Conservation (phyloP, 768 basidiomycete genomes). For the Termitomyces titanicus region DNA sequence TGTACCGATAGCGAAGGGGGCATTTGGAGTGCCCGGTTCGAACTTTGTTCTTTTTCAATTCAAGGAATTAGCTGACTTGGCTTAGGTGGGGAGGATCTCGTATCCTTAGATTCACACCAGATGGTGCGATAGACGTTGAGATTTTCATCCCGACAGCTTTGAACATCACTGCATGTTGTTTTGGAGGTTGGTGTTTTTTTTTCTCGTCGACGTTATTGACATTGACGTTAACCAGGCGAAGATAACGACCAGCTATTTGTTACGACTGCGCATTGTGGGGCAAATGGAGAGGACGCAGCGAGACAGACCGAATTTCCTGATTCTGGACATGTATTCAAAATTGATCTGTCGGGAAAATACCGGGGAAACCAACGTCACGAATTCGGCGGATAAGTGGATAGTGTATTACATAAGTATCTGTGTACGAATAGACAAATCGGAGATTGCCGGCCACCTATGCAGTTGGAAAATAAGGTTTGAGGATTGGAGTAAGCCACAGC, state of each 20-base stretch:
- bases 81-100: slow-evolving; percentile 62
- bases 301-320: slow-evolving; percentile 48
- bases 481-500: slow-evolving; percentile 37
- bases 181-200: slow-evolving; percentile 47
- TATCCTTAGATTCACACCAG: slow-evolving; percentile 49
- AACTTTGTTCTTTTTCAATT: background rate
- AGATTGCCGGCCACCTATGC: slow-evolving; percentile 38
- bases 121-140: slow-evolving; percentile 54
- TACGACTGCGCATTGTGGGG: slow-evolving; percentile 59
- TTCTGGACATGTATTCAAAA: slow-evolving; percentile 52
- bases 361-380: slow-evolving; percentile 32
- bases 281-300: slow-evolving; percentile 49
- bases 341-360: slow-evolving; percentile 43
- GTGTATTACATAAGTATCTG: slow-evolving; percentile 5
- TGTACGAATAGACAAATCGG: slow-evolving; percentile 20
- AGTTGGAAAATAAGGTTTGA: slow-evolving; percentile 43
- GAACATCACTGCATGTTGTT: slow-evolving; percentile 66
- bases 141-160: slow-evolving; percentile 58
- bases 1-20: slow-evolving; percentile 62
- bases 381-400: slow-evolving; percentile 32
- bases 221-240: slow-evolving; percentile 34
- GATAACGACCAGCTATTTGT: slow-evolving; percentile 63
- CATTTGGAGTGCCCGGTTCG: slow-evolving; percentile 60
- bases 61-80: slow-evolving; percentile 6
- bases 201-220: background rate